Percentiles rank a stretch among this genome's conserved stretches.
Conservation (phyloP, 768 basidiomycete species). For the Leccinum subtestaceum region DNA sequence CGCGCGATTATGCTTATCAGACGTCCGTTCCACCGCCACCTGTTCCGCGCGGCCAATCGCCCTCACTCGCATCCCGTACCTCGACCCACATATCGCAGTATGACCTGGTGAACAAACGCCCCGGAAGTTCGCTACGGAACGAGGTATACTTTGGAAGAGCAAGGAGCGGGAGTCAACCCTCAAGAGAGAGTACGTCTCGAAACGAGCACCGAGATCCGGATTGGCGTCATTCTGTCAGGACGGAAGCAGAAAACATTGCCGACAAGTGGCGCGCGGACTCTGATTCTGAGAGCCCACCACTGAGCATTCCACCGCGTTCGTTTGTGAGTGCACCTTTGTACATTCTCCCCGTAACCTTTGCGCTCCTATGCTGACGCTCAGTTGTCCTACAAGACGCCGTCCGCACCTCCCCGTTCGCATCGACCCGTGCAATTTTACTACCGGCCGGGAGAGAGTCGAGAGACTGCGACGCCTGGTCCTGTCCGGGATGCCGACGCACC, state of each 20-base stretch:
- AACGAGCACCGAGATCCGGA: slow-evolving; percentile 18
- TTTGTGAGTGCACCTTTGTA: slow-evolving; percentile 14
- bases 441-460: slow-evolving; percentile 25
- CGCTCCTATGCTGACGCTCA: slow-evolving; percentile 3
- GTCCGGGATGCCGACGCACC: slow-evolving; percentile 18
- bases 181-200: slow-evolving; percentile 17
- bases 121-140: slow-evolving; percentile 25
- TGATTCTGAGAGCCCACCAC: slow-evolving; percentile 15
- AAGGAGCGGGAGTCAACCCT: slow-evolving; percentile 26
- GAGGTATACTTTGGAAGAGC: slow-evolving; percentile 21
- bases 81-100: slow-evolving; percentile 33
- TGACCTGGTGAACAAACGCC: slow-evolving; percentile 28
- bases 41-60: slow-evolving; percentile 12
- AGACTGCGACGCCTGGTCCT: slow-evolving; percentile 28
- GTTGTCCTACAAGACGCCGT: slow-evolving; percentile 16
- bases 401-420: slow-evolving; percentile 9
- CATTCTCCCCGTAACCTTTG: not conserved
- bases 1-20: slow-evolving; percentile 32
- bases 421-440: slow-evolving; percentile 18
- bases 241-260: slow-evolving; percentile 25
- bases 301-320: slow-evolving; percentile 19
- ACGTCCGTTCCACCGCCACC: slow-evolving; percentile 8
- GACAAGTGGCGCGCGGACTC: slow-evolving; percentile 34
- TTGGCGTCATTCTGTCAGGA: slow-evolving; percentile 18
- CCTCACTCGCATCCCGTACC: slow-evolving; percentile 26